phyloP scores from a whole-genome alignment of 2,329 filamentous ascomycete species.

The Lachnellula arida region DNA sequence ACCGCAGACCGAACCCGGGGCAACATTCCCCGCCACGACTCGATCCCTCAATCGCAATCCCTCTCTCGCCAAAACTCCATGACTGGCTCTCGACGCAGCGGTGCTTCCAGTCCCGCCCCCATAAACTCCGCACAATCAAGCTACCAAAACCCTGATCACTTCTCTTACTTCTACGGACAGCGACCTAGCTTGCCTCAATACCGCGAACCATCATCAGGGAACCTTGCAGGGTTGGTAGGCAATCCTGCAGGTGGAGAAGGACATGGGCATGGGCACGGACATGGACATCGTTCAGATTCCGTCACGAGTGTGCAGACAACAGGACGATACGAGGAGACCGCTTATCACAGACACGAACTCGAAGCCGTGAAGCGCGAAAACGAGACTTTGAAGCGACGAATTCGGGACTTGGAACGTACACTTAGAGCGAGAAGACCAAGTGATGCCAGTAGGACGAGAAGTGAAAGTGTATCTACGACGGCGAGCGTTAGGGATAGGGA shows the following conservation, averaged over 20 bases:
- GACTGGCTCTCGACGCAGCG: constrained; percentile 25
- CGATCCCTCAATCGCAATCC: constrained; percentile 22
- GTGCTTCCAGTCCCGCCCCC: constrained; percentile 28
- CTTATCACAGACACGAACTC: constrained; percentile 54
- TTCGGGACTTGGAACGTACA: constrained; percentile 57
- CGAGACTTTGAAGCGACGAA: constrained; percentile 53
- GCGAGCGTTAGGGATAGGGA: constrained; percentile 39
- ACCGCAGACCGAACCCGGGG: constrained; percentile 25
- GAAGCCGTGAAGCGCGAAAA: constrained; percentile 61
- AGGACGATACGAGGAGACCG: constrained; percentile 57
- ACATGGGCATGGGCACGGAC: neutral
- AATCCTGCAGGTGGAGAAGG: neutral
- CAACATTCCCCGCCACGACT: constrained; percentile 21
- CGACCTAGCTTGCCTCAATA: constrained; percentile 21
- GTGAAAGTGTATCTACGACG: constrained; percentile 50
- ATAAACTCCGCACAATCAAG: constrained; percentile 17
- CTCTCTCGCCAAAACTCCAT: constrained; percentile 31
- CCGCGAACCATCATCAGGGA: constrained; percentile 24
- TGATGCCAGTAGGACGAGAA: constrained; percentile 44
- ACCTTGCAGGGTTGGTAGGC: constrained; percentile 2
- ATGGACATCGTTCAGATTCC: constrained; percentile 14
- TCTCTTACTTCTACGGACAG: constrained; percentile 28
- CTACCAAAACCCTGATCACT: constrained; percentile 29
- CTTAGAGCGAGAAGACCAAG: constrained; percentile 34
- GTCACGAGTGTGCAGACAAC: constrained; percentile 50